Conservation (phyloP, 805 yeast species). For the Wickerhamomyces canadensis region DNA sequence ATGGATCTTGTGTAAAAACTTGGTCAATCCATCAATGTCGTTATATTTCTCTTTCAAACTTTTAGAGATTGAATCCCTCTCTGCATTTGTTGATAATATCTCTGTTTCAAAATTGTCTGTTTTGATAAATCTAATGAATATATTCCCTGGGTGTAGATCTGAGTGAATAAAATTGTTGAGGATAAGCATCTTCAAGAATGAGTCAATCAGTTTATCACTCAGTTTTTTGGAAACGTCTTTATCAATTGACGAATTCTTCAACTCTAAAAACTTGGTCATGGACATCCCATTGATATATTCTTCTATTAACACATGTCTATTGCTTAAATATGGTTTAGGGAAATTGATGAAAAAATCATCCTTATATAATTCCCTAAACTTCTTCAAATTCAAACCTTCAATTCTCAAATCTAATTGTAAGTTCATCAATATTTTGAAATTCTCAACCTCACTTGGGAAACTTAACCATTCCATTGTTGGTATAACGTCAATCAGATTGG, state of each 20-base stretch:
- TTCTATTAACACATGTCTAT: constrained; percentile 74
- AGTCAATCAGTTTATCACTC: constrained; percentile 81
- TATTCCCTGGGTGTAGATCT: constrained; percentile 95
- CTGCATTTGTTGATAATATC: constrained; percentile 17
- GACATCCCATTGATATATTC: constrained; percentile 82
- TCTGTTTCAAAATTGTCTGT: constrained; percentile 29
- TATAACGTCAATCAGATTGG: constrained; percentile 56
- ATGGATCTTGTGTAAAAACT: constrained; percentile 39
- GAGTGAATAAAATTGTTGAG: constrained; percentile 94
- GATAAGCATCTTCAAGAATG: constrained; percentile 89
- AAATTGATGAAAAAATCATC: constrained; percentile 59
- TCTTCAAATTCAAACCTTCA: constrained; percentile 75
- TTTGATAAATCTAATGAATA: constrained; percentile 67
- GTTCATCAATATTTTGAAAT: constrained; percentile 80
- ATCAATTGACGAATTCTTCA: constrained; percentile 32
- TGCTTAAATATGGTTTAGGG: constrained; percentile 67
- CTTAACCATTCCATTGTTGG: constrained; percentile 99
- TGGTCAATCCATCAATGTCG: constrained; percentile 38
- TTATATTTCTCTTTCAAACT: constrained; percentile 13
- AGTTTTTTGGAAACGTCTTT: constrained; percentile 56
- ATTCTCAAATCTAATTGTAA: constrained; percentile 85
- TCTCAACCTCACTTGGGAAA: constrained; percentile 88
- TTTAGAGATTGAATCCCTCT: constrained; percentile 20
- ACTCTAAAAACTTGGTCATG: constrained; percentile 60
- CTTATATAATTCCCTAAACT: constrained; percentile 66